Evolutionary conservation across 73 alveolate species (phyloP).

Genomic region (Paramecium octaurelia): DNA sequence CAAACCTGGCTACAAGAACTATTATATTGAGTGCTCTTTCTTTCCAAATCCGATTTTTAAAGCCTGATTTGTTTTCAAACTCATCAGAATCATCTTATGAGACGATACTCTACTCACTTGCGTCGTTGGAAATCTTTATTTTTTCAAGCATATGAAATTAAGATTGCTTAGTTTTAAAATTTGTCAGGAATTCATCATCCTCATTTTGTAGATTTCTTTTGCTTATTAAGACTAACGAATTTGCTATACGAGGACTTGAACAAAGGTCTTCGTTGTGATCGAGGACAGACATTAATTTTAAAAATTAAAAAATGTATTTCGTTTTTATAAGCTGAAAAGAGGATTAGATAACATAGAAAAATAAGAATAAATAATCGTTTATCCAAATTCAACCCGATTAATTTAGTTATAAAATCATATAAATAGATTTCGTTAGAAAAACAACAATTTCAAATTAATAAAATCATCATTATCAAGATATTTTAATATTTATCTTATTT

Average conservation of each 20-base stretch:
- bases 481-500: too few species aligned
- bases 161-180: not conserved
- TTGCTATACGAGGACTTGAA: not conserved
- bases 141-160: constrained; percentile 18
- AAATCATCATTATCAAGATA: not conserved
- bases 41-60: constrained; percentile 12
- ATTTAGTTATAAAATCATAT: not conserved
- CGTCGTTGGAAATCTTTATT: not conserved
- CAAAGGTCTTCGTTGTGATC: not conserved
- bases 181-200: not conserved
- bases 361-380: not conserved
- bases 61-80: not conserved
- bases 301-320: not conserved
- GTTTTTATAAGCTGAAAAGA: not conserved
- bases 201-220: not conserved
- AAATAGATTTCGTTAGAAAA: not conserved
- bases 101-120: not conserved
- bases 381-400: too few species aligned
- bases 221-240: not conserved
- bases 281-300: not conserved
- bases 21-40: constrained; percentile 29
- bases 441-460: not conserved
- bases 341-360: too few species aligned
- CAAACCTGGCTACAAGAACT: constrained; percentile 22
- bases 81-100: constrained; percentile 33